Percentiles rank a stretch among this genome's conserved stretches.
phyloP scores from a whole-genome alignment of 768 basidiomycete species.

The Amanita exitialis region DNA sequence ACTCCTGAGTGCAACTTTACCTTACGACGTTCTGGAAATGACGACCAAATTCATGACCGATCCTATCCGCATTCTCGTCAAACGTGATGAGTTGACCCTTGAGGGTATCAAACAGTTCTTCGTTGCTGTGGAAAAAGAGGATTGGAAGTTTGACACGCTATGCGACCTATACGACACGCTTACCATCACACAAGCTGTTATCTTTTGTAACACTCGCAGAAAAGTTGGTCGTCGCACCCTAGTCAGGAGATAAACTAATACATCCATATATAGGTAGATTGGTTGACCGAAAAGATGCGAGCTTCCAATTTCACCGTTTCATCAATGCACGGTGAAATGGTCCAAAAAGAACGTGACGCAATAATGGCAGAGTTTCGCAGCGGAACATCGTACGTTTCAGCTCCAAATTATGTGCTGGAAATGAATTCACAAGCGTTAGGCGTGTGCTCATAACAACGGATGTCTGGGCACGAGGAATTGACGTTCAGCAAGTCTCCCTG shows the following conservation, averaged over 20 bases:
- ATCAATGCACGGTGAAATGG: conserved; percentile 95
- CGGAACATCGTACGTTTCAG: conserved; percentile 68
- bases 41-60: conserved; percentile 99
- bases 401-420: conserved; percentile 6
- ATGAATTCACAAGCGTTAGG: conserved; percentile 27
- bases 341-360: conserved; percentile 88
- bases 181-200: conserved; percentile 98
- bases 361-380: conserved; percentile 96
- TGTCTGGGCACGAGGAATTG: conserved; percentile 96
- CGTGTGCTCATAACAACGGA: conserved; percentile 95
- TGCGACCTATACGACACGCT: conserved; percentile 97
- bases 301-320: conserved; percentile 98
- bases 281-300: conserved; percentile 98
- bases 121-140: conserved; percentile 98
- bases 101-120: conserved; percentile 97
- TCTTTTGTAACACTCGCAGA: conserved; percentile 96
- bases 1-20: conserved; percentile 89
- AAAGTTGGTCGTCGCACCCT: conserved; percentile 51
- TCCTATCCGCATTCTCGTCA: conserved; percentile 95
- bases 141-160: conserved; percentile 98
- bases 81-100: conserved; percentile 97
- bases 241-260: conserved; percentile 4
- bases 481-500: conserved; percentile 95
- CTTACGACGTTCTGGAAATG: conserved; percentile 97
- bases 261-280: conserved; percentile 61